phyloP scores from a whole-genome alignment of 164 flowering plant species.

The Protea cynaroides region DNA sequence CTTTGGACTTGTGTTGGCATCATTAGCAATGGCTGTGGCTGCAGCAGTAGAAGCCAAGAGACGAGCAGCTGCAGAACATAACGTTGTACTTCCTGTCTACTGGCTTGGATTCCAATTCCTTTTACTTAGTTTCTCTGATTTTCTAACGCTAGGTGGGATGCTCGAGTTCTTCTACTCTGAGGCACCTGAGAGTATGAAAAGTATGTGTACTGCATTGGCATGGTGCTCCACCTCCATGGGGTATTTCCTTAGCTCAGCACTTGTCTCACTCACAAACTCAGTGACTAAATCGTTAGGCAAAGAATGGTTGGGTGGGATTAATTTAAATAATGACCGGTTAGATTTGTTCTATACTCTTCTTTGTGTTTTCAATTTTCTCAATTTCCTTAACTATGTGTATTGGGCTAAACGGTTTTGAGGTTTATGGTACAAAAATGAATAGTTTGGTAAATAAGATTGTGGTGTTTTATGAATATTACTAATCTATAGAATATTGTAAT shows the following conservation, averaged over 20 bases:
- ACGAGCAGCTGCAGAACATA: constrained; percentile 4
- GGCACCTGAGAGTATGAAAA: constrained; percentile 24
- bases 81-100: constrained; percentile 15
- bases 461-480: too few species aligned
- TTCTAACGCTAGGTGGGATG: constrained; percentile 28
- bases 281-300: constrained; percentile 10
- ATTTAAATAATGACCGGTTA: constrained; percentile 22
- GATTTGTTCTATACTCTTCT: constrained; percentile 29
- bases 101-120: constrained; percentile 27
- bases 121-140: constrained; percentile 28
- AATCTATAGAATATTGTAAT: too few species aligned
- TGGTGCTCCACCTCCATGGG: constrained; percentile 27
- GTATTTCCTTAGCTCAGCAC: constrained; percentile 22
- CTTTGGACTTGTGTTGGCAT: constrained; percentile 18
- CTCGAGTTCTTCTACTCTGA: constrained; percentile 33
- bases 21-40: constrained; percentile 26
- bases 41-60: constrained; percentile 25
- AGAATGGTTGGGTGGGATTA: constrained; percentile 26
- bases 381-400: constrained; percentile 18
- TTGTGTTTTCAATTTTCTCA: constrained; percentile 16
- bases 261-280: constrained; percentile 14
- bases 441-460: too few species aligned
- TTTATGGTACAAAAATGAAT: not conserved
- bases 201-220: constrained; percentile 24
- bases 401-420: constrained; percentile 24